phyloP scores from a whole-genome alignment of 768 basidiomycete genomes.

The Leccinum barrowsii region DNA sequence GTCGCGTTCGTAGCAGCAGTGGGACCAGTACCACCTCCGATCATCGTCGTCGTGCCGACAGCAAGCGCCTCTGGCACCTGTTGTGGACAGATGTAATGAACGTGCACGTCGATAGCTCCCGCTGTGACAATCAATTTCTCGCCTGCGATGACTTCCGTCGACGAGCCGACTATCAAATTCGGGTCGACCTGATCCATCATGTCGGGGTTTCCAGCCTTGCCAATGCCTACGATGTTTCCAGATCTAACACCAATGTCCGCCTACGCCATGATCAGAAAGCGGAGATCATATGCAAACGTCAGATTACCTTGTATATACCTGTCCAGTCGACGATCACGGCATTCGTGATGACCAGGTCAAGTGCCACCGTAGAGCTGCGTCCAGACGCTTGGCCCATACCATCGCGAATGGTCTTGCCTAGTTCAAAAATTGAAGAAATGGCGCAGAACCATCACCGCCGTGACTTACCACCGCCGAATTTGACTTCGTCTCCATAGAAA shows the following conservation, averaged over 20 bases:
- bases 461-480: slow-evolving; percentile 86
- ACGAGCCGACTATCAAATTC: slow-evolving; percentile 77
- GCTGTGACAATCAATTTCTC: slow-evolving; percentile 94
- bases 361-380: slow-evolving; percentile 56
- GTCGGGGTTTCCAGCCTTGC: slow-evolving; percentile 98
- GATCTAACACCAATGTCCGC: slow-evolving; percentile 92
- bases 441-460: neutral
- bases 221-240: slow-evolving; percentile 80
- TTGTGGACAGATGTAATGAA: slow-evolving; percentile 95
- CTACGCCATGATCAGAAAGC: slow-evolving; percentile 36
- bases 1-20: too few relatives aligned
- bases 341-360: slow-evolving; percentile 95
- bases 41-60: slow-evolving; percentile 85
- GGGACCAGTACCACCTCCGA: too few relatives aligned
- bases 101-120: slow-evolving; percentile 87
- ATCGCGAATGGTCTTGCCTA: slow-evolving; percentile 91
- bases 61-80: slow-evolving; percentile 84
- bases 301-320: slow-evolving; percentile 84
- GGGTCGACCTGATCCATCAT: slow-evolving; percentile 78
- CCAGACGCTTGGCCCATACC: slow-evolving; percentile 95
- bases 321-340: slow-evolving; percentile 93
- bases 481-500: slow-evolving; percentile 92
- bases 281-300: neutral
- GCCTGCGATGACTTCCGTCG: slow-evolving; percentile 94
- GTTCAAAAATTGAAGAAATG: neutral